A percentile compares a stretch with the other conserved stretches of the same genome.
phyloP scores from a whole-genome alignment of 306 rosid genomes.

The Vigna trinervia region DNA sequence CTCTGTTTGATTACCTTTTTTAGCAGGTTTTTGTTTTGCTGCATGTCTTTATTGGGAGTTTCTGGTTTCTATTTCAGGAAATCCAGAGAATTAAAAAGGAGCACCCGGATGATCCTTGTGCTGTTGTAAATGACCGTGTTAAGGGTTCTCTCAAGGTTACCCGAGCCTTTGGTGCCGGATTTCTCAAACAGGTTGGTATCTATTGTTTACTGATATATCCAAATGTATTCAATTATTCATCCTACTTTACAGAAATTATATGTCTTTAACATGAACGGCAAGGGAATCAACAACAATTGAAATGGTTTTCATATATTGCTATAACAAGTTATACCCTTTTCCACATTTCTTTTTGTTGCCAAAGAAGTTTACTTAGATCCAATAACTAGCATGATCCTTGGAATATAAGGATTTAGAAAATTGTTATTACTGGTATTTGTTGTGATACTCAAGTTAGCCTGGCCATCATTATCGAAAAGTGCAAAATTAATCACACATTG shows the following conservation, averaged over 20 bases:
- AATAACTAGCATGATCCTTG: constrained; percentile 1
- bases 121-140: constrained; percentile 87
- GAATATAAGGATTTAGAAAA: constrained; percentile 16
- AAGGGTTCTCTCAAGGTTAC: constrained; percentile 97
- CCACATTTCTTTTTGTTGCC: constrained; percentile 28
- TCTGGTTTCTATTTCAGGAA: constrained; percentile 64
- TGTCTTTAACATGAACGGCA: constrained; percentile 27
- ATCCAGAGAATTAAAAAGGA: constrained; percentile 75
- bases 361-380: not conserved
- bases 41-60: constrained; percentile 29
- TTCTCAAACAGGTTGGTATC: constrained; percentile 85
- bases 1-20: constrained; percentile 28
- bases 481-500: constrained; percentile 4
- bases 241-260: not conserved
- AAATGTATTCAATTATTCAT: not conserved
- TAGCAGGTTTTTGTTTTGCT: constrained; percentile 20
- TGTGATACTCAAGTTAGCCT: constrained; percentile 30
- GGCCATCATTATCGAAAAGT: not conserved
- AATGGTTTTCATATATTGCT: constrained; percentile 1
- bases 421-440: not conserved
- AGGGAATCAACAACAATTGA: not conserved
- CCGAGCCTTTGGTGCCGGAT: constrained; percentile 96
- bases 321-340: constrained; percentile 31
- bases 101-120: constrained; percentile 88
- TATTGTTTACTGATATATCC: not conserved